phyloP scores from a whole-genome alignment of 2,329 filamentous ascomycete genomes.

The Trichophyton equinum region DNA sequence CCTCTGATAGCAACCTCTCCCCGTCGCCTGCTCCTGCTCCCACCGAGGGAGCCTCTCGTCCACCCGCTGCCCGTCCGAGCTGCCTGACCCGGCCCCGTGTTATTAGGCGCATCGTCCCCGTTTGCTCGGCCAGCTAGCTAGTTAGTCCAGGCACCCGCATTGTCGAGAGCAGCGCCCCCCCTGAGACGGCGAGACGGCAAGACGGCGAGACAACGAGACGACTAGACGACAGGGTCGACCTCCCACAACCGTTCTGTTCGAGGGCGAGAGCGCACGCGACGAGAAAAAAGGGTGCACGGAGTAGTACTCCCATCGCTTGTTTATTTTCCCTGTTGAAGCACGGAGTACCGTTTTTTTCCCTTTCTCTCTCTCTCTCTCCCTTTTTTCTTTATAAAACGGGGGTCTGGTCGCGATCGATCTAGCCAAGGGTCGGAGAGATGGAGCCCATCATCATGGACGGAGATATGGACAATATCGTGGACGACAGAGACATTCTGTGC shows the following conservation, averaged over 20 bases:
- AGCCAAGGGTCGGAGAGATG: conserved; percentile 12
- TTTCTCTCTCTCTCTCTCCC: too few relatives aligned
- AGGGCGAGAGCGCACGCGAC: not conserved
- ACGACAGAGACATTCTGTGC: conserved; percentile 33
- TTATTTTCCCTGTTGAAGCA: too few relatives aligned
- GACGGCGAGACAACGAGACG: too few relatives aligned
- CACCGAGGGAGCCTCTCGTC: not conserved
- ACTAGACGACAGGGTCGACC: not conserved
- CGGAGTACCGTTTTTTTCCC: too few relatives aligned
- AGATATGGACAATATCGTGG: conserved; percentile 31
- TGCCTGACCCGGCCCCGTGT: not conserved
- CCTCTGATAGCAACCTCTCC: not conserved
- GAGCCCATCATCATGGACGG: conserved; percentile 33
- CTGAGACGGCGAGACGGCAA: not conserved
- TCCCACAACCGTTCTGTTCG: not conserved
- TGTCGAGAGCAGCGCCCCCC: not conserved
- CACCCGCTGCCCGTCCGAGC: not conserved
- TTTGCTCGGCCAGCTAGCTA: not conserved
- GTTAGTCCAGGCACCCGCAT: not conserved
- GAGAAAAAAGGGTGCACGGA: not conserved
- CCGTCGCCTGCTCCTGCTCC: not conserved
- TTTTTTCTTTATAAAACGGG: too few relatives aligned
- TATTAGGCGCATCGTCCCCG: not conserved
- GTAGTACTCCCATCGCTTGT: too few relatives aligned
- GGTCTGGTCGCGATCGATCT: not conserved